These are phyloP conservation scores for Colletotrichum siamense DNA, from an alignment of 2,329 filamentous ascomycete species.

Conservation along the genomic window DNA sequence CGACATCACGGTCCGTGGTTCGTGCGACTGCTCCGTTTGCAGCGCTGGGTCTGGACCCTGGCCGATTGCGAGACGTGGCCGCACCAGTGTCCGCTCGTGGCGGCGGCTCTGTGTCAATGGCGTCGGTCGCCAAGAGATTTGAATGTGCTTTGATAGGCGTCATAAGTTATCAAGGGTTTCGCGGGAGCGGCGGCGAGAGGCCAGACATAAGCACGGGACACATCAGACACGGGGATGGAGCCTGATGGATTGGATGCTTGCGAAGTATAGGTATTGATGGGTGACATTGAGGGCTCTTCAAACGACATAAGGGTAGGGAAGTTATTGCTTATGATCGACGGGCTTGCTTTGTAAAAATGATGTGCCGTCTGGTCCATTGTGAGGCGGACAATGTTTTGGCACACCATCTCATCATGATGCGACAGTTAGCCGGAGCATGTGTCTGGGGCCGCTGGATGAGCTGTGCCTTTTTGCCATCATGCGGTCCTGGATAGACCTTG, in stretches of 20 bases:
- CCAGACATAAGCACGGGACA: background rate
- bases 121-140: background rate
- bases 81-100: background rate
- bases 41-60: background rate
- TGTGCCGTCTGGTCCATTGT: background rate
- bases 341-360: background rate
- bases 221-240: background rate
- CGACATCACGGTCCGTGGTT: background rate
- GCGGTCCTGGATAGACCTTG: background rate
- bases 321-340: background rate
- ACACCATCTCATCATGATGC: slow-evolving; percentile 16
- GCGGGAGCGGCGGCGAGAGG: background rate
- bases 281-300: background rate
- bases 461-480: background rate
- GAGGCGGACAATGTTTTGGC: slow-evolving; percentile 2
- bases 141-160: slow-evolving; percentile 5
- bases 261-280: background rate
- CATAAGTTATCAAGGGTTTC: background rate
- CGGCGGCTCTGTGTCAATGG: background rate
- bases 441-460: background rate
- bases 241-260: background rate
- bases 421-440: slow-evolving; percentile 12
- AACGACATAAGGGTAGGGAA: background rate
- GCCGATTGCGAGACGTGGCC: background rate
- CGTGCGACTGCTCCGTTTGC: background rate